Conservation (phyloP, 2,329 filamentous ascomycete species). For the Keithomyces neogunnii region DNA sequence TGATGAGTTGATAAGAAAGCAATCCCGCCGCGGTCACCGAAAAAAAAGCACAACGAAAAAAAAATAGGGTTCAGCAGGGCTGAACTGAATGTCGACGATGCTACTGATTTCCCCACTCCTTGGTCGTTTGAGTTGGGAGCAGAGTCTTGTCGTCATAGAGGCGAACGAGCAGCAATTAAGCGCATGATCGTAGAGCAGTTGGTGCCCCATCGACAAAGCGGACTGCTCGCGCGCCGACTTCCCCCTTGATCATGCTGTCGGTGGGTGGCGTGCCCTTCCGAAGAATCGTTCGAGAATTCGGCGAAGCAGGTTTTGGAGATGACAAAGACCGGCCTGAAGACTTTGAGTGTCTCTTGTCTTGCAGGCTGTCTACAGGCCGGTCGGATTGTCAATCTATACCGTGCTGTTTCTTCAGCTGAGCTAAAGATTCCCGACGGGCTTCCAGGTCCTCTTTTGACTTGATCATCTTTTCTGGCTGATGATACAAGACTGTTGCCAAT, state of each 20-base stretch:
- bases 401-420: conserved; percentile 94
- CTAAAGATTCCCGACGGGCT: conserved; percentile 91
- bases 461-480: conserved; percentile 59
- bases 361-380: conserved; percentile 52
- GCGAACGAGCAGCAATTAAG: conserved; percentile 20
- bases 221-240: conserved; percentile 30
- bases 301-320: conserved; percentile 31
- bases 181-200: conserved; percentile 27
- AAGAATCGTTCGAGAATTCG: conserved; percentile 34
- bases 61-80: neutral
- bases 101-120: neutral
- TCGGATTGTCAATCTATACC: conserved; percentile 94
- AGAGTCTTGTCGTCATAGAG: neutral
- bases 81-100: neutral
- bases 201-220: conserved; percentile 33
- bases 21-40: neutral
- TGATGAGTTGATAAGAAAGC: conserved; percentile 1
- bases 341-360: conserved; percentile 33
- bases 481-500: conserved; percentile 45
- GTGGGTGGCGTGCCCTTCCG: conserved; percentile 32
- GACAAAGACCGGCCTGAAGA: conserved; percentile 55
- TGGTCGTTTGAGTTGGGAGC: neutral
- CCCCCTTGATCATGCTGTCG: conserved; percentile 25
- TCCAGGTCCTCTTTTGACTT: conserved; percentile 91
- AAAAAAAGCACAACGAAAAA: neutral